Evolutionary conservation across 768 basidiomycete species (phyloP).

Genomic region (Mycena crocata): DNA sequence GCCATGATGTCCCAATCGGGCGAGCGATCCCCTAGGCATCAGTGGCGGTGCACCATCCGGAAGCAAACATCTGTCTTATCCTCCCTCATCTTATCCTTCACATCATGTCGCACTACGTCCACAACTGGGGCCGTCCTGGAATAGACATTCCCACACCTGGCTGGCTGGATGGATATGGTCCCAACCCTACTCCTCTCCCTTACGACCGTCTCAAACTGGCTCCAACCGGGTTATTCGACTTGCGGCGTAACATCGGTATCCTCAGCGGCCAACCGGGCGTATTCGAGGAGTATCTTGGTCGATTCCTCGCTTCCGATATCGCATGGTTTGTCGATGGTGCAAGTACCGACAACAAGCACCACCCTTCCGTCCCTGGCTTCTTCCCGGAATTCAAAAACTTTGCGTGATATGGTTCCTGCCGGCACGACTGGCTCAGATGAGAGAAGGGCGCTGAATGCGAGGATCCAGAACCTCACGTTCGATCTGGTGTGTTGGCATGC

Average conservation of each 20-base stretch:
- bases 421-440: neutral
- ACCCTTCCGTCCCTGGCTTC: neutral
- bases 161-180: neutral
- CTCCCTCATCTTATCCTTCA: neutral
- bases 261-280: neutral
- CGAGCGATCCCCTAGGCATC: neutral
- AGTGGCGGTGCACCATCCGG: slow-evolving; percentile 2
- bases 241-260: slow-evolving; percentile 15
- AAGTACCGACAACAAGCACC: slow-evolving; percentile 1
- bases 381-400: neutral
- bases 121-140: slow-evolving; percentile 6
- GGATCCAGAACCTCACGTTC: neutral
- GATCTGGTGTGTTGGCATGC: neutral
- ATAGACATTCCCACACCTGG: neutral
- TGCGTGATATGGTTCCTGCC: neutral
- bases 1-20: neutral
- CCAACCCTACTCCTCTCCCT: neutral
- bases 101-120: neutral
- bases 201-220: neutral
- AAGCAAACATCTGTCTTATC: too few species aligned
- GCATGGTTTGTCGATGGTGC: slow-evolving; percentile 11
- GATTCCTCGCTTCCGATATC: slow-evolving; percentile 3
- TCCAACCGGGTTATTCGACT: slow-evolving; percentile 6
- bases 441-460: neutral
- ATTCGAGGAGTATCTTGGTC: neutral